Percentiles rank a stretch among this genome's conserved stretches.
Conservation (phyloP, 352 stramenopile species). For the Paralagenidium karlingii region DNA sequence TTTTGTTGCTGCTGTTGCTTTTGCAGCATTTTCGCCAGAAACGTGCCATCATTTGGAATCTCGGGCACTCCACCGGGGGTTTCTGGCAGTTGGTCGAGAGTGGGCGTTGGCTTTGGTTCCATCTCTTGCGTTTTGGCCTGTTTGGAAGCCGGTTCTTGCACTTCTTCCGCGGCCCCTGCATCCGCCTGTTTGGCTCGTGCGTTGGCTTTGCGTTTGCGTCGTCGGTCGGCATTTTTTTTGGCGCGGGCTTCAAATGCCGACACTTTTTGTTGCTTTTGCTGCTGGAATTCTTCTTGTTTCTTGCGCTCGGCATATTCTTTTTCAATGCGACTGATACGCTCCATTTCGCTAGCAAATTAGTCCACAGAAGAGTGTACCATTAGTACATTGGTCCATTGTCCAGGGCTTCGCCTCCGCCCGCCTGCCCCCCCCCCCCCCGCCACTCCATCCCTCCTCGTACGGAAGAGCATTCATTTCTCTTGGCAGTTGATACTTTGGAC, state of each 20-base stretch:
- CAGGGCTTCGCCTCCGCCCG: too few relatives aligned
- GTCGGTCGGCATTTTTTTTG: constrained; percentile 66
- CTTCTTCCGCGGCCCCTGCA: too few relatives aligned
- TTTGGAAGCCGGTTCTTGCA: too few relatives aligned
- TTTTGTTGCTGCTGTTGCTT: constrained; percentile 30
- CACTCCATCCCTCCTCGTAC: too few relatives aligned
- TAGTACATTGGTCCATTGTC: too few relatives aligned
- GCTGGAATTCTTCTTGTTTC: constrained; percentile 51
- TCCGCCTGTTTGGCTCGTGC: constrained; percentile 30
- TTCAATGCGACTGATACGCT: constrained; percentile 86
- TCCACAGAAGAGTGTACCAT: too few relatives aligned
- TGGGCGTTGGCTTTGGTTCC: too few relatives aligned
- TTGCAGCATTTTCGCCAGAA: constrained; percentile 56
- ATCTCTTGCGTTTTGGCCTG: too few relatives aligned
- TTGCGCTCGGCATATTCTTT: constrained; percentile 53
- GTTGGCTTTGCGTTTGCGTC: constrained; percentile 57
- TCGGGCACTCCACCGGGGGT: constrained; percentile 56
- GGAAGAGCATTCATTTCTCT: too few relatives aligned
- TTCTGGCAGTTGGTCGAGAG: too few relatives aligned
- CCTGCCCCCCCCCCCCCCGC: too few relatives aligned
- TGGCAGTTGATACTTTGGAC: background rate
- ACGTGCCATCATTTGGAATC: constrained; percentile 74
- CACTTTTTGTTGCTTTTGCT: constrained; percentile 41
- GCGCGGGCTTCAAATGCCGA: constrained; percentile 56
- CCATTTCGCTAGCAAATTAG: constrained; percentile 60